A percentile compares a stretch with the other conserved stretches of the same genome.
Conservation (phyloP, 2,329 filamentous ascomycete genomes). For the Stagonosporopsis rhizophila region DNA sequence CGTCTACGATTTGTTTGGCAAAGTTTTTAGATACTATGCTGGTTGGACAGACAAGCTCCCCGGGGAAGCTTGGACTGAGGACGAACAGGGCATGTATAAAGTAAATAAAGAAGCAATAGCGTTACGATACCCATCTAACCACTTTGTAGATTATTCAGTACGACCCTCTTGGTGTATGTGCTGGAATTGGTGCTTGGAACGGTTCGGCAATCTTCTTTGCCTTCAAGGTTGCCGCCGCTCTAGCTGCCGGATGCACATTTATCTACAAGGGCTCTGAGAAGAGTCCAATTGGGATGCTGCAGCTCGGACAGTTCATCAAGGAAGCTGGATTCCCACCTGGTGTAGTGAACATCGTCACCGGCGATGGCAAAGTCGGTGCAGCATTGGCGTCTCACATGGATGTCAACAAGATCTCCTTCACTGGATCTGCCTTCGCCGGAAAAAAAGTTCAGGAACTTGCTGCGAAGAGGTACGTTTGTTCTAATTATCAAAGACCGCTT, state of each 20-base stretch:
- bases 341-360: slow-evolving; percentile 48
- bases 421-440: slow-evolving; percentile 47
- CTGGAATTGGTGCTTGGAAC: slow-evolving; percentile 44
- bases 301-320: slow-evolving; percentile 37
- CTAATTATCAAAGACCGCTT: no score
- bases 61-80: slow-evolving; percentile 23
- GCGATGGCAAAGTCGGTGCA: slow-evolving; percentile 44
- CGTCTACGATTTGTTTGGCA: slow-evolving; percentile 16
- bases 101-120: neutral
- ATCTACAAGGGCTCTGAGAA: slow-evolving; percentile 43
- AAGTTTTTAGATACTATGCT: slow-evolving; percentile 30
- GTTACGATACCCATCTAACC: neutral
- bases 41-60: slow-evolving; percentile 32
- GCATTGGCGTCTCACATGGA: slow-evolving; percentile 50
- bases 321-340: slow-evolving; percentile 50
- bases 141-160: slow-evolving; percentile 24
- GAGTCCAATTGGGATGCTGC: slow-evolving; percentile 31
- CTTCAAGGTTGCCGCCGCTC: slow-evolving; percentile 41
- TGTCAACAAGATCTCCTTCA: slow-evolving; percentile 53
- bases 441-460: slow-evolving; percentile 45
- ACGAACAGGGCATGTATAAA: slow-evolving; percentile 15
- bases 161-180: slow-evolving; percentile 40
- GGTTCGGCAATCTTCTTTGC: slow-evolving; percentile 25
- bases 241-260: slow-evolving; percentile 44
- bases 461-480: slow-evolving; percentile 22